These are phyloP conservation scores for Citeromyces hawaiiensis DNA, from an alignment of 1,139 yeast species.

Conservation along the genomic window DNA sequence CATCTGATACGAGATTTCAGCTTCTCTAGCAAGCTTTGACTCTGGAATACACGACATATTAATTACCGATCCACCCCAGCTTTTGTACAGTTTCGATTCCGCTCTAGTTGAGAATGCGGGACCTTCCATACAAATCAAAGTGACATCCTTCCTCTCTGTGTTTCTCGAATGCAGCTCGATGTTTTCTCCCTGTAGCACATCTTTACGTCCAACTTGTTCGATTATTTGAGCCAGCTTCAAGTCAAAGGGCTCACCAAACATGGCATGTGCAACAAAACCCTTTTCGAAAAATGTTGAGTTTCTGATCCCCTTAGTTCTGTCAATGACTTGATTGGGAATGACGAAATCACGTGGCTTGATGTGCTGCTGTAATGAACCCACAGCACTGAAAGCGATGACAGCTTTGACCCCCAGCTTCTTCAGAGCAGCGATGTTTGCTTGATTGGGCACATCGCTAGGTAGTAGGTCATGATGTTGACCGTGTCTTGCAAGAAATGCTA, in stretches of 20 bases:
- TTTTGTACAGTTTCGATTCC: slow-evolving; percentile 79
- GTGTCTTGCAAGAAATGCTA: slow-evolving; percentile 92
- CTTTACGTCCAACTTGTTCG: slow-evolving; percentile 38
- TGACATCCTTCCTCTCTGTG: slow-evolving; percentile 51
- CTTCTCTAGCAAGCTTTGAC: slow-evolving; percentile 92
- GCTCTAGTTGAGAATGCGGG: slow-evolving; percentile 97
- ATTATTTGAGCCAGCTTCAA: slow-evolving; percentile 54
- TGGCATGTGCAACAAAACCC: slow-evolving; percentile 95
- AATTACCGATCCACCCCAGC: slow-evolving; percentile 90
- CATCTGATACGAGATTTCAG: slow-evolving; percentile 95
- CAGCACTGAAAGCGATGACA: slow-evolving; percentile 88
- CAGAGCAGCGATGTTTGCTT: slow-evolving; percentile 93
- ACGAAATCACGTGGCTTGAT: slow-evolving; percentile 93
- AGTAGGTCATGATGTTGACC: slow-evolving; percentile 81
- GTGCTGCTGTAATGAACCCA: slow-evolving; percentile 84
- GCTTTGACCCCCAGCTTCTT: slow-evolving; percentile 79
- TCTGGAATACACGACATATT: slow-evolving; percentile 97
- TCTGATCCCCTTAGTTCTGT: slow-evolving; percentile 91
- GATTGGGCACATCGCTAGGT: slow-evolving; percentile 84
- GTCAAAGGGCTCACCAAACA: slow-evolving; percentile 96
- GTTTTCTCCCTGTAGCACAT: slow-evolving; percentile 29
- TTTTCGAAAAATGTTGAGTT: slow-evolving; percentile 81
- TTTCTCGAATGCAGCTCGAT: slow-evolving; percentile 41
- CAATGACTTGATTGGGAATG: slow-evolving; percentile 88
- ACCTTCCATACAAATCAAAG: slow-evolving; percentile 96